Conservation (phyloP, 345 rosid species). For the Adansonia digitata region DNA sequence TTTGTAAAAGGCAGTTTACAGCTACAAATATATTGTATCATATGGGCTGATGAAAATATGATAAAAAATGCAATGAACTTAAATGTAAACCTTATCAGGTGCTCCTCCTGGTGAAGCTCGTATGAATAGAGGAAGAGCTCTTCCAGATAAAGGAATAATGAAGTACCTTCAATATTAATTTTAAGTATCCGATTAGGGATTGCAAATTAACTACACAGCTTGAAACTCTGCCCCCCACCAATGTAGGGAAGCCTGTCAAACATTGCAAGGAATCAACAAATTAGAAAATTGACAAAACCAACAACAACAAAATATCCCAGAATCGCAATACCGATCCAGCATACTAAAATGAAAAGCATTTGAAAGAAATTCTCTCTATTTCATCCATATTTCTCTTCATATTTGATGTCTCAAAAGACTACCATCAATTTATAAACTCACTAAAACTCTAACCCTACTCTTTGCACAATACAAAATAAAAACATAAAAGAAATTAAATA, state of each 20-base stretch:
- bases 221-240: slow-evolving; percentile 33
- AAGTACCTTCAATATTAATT: slow-evolving; percentile 20
- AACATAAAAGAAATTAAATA: slow-evolving; percentile 12
- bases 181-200: slow-evolving; percentile 18
- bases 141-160: slow-evolving; percentile 29
- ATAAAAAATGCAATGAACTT: background rate
- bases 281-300: slow-evolving; percentile 15
- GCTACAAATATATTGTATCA: background rate
- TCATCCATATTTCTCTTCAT: slow-evolving; percentile 17
- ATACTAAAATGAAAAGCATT: background rate
- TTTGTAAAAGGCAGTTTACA: background rate
- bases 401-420: slow-evolving; percentile 26
- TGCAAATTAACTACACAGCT: slow-evolving; percentile 26
- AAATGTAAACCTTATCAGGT: slow-evolving; percentile 23
- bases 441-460: slow-evolving; percentile 10
- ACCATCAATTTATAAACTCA: slow-evolving; percentile 4
- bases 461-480: background rate
- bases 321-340: background rate
- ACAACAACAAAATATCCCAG: background rate
- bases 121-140: slow-evolving; percentile 20
- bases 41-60: background rate
- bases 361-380: slow-evolving; percentile 10
- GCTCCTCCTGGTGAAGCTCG: slow-evolving; percentile 21
- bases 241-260: slow-evolving; percentile 46
- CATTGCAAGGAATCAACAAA: slow-evolving; percentile 20